These are phyloP conservation scores for Stevia rebaudiana DNA, from an alignment of 140 eudicot genomes.

Conservation along the genomic window DNA sequence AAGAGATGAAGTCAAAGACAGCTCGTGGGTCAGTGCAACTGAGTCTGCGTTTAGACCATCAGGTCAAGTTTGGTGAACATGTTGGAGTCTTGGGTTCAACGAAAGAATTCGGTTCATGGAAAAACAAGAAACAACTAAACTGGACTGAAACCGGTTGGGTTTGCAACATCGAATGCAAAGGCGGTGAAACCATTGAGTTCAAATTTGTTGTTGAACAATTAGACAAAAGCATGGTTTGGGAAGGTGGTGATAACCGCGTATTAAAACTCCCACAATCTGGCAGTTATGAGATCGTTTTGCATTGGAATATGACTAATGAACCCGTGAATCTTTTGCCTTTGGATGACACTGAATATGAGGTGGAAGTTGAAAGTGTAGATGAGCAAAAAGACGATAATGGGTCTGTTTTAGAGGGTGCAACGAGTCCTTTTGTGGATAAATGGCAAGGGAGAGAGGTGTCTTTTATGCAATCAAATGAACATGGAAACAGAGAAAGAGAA, in stretches of 20 bases:
- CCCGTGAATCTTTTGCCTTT: conserved; percentile 40
- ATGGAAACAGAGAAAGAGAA: conserved; percentile 41
- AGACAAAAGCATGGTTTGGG: conserved; percentile 66
- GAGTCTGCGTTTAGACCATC: conserved; percentile 65
- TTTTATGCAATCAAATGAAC: conserved; percentile 79
- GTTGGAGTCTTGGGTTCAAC: conserved; percentile 72
- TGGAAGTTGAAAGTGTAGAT: conserved; percentile 29
- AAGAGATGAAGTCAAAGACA: conserved; percentile 30
- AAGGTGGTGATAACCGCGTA: conserved; percentile 70
- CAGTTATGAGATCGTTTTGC: conserved; percentile 52
- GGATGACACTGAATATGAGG: conserved; percentile 38
- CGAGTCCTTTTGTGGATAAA: conserved; percentile 78
- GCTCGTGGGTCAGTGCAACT: conserved; percentile 45
- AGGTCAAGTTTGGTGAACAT: conserved; percentile 76
- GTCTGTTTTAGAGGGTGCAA: conserved; percentile 29
- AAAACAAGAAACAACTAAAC: conserved; percentile 46
- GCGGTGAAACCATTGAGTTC: conserved; percentile 56
- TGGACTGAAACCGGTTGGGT: conserved; percentile 92
- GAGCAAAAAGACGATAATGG: conserved; percentile 33
- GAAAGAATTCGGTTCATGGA: conserved; percentile 87
- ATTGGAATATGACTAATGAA: conserved; percentile 70
- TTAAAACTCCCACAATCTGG: conserved; percentile 56
- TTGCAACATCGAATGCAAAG: conserved; percentile 46
- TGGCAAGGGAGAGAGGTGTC: conserved; percentile 82
- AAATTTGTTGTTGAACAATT: conserved; percentile 64